These are phyloP conservation scores for Kodamaea arcana DNA, from an alignment of 1,139 yeast genomes.

Conservation along the genomic window DNA sequence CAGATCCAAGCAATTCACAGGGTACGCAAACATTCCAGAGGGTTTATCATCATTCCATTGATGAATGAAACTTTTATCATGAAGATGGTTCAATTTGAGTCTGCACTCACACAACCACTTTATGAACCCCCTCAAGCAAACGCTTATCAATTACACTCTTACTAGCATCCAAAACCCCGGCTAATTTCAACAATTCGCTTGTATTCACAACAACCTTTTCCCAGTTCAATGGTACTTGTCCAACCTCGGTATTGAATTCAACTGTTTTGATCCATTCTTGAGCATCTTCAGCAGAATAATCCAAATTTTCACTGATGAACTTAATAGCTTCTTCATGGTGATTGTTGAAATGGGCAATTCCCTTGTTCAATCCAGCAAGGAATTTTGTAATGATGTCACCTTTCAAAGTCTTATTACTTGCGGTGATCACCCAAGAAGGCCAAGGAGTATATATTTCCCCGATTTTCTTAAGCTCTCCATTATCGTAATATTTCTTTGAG, in stretches of 20 bases:
- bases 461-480: constrained; percentile 69
- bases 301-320: constrained; percentile 63
- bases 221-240: constrained; percentile 43
- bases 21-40: no score
- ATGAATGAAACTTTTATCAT: no score
- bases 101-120: no score
- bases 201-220: constrained; percentile 54
- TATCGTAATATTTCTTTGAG: constrained; percentile 77
- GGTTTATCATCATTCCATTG: no score
- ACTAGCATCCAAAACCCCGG: constrained; percentile 51
- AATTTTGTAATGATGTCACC: constrained; percentile 36
- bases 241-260: constrained; percentile 49
- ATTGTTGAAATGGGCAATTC: constrained; percentile 59
- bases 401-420: constrained; percentile 33
- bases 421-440: constrained; percentile 90
- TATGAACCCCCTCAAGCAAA: constrained; percentile 24
- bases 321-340: constrained; percentile 64
- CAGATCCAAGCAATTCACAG: no score
- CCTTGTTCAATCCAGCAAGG: constrained; percentile 55
- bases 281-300: constrained; percentile 76
- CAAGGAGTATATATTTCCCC: constrained; percentile 93
- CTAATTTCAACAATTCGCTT: constrained; percentile 51
- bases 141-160: constrained; percentile 29
- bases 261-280: constrained; percentile 77
- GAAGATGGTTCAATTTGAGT: no score